phyloP scores from a whole-genome alignment of 306 rosid species.

The Abrus pulchellus region DNA sequence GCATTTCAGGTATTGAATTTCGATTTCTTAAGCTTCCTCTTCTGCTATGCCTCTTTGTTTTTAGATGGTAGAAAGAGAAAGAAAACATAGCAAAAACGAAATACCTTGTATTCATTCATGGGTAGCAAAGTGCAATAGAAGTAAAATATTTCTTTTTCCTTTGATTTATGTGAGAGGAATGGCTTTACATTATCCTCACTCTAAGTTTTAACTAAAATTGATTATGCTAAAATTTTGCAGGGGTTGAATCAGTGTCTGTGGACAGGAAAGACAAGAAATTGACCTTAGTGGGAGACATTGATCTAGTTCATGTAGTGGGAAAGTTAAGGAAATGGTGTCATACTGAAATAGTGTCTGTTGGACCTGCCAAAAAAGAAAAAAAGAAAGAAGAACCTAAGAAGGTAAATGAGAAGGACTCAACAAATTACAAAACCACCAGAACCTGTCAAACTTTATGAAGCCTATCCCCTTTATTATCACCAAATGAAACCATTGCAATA shows the following conservation, averaged over 20 bases:
- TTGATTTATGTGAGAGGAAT: no score
- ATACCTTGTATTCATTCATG: no score
- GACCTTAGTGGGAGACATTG: constrained; percentile 65
- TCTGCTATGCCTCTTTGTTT: no score
- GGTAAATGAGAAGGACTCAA: not conserved
- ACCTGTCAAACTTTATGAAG: not conserved
- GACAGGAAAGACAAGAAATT: constrained; percentile 66
- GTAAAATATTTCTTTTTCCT: no score
- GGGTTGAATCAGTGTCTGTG: constrained; percentile 63
- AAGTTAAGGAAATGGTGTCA: constrained; percentile 58
- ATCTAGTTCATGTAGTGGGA: constrained; percentile 56
- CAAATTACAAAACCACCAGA: constrained; percentile 20
- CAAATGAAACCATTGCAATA: not conserved
- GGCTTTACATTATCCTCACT: no score
- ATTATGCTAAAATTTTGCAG: not conserved
- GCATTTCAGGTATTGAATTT: constrained; percentile 54
- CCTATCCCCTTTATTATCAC: constrained; percentile 7
- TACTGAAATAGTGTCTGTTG: constrained; percentile 60
- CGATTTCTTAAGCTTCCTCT: no score
- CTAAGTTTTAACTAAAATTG: no score
- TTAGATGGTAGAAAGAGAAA: no score
- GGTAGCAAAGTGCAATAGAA: no score
- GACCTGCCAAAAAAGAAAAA: constrained; percentile 63
- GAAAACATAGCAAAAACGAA: no score
- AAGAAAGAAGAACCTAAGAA: constrained; percentile 12